Evolutionary conservation across 2,329 filamentous ascomycete species (phyloP).

Genomic region (Fusarium siculi): DNA sequence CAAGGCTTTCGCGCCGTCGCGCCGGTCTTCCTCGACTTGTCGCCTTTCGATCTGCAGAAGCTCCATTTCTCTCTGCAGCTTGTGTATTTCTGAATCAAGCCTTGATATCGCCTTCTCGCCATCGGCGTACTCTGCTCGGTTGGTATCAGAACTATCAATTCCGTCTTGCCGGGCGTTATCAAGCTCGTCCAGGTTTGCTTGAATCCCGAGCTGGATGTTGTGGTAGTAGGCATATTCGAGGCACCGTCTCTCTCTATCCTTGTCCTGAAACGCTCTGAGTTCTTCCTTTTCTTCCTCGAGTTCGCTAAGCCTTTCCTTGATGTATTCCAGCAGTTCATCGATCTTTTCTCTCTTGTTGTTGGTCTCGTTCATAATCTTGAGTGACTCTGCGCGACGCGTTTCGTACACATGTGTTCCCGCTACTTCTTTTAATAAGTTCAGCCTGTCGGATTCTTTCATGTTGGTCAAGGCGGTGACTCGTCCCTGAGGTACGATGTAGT

Average conservation of each 20-base stretch:
- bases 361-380: constrained; percentile 97
- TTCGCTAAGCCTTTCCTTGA: constrained; percentile 88
- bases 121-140: constrained; percentile 78
- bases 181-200: constrained; percentile 81
- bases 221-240: constrained; percentile 95
- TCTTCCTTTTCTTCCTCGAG: constrained; percentile 98
- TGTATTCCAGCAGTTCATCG: constrained; percentile 89
- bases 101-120: constrained; percentile 82
- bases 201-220: constrained; percentile 83
- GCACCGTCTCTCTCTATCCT: constrained; percentile 90
- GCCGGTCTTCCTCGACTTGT: constrained; percentile 90
- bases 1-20: constrained; percentile 79
- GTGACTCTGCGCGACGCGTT: constrained; percentile 85
- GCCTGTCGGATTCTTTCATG: constrained; percentile 94
- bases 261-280: constrained; percentile 91
- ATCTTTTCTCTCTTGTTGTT: constrained; percentile 95
- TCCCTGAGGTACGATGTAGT: constrained; percentile 98
- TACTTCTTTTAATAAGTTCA: constrained; percentile 96
- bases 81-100: constrained; percentile 81
- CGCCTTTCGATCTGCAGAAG: constrained; percentile 85
- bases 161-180: constrained; percentile 85
- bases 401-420: constrained; percentile 98
- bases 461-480: constrained; percentile 96
- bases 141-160: constrained; percentile 84
- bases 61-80: constrained; percentile 84